Evolutionary conservation across 306 rosid genomes (phyloP).

Genomic region (Nissolia schottii): DNA sequence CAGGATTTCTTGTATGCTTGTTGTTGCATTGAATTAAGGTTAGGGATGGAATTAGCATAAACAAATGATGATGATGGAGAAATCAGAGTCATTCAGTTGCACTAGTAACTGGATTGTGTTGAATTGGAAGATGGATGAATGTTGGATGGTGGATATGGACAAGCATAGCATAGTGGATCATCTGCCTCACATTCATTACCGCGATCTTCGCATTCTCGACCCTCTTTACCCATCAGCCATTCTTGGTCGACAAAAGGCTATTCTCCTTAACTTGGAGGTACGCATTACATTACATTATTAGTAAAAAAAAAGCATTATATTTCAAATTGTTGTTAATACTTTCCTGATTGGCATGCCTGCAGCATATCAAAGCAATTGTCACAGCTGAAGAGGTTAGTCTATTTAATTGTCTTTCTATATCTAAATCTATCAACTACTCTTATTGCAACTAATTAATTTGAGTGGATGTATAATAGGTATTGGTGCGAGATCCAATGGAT

Average conservation of each 20-base stretch:
- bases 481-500: background rate
- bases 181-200: background rate
- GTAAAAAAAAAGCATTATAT: too few relatives aligned
- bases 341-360: too few relatives aligned
- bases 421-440: background rate
- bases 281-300: too few relatives aligned
- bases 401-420: background rate
- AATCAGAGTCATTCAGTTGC: background rate
- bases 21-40: background rate
- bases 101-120: slow-evolving; percentile 17
- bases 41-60: background rate
- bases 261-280: background rate
- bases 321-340: too few relatives aligned
- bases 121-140: background rate
- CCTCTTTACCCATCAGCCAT: background rate
- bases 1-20: too few relatives aligned
- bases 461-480: background rate
- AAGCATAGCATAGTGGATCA: background rate
- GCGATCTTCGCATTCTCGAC: background rate
- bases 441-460: too few relatives aligned
- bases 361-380: background rate
- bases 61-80: background rate
- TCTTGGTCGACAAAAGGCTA: background rate
- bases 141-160: background rate
- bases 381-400: background rate